Conservation (phyloP, 2,329 filamentous ascomycete species). For the Dactylellina sp. region DNA sequence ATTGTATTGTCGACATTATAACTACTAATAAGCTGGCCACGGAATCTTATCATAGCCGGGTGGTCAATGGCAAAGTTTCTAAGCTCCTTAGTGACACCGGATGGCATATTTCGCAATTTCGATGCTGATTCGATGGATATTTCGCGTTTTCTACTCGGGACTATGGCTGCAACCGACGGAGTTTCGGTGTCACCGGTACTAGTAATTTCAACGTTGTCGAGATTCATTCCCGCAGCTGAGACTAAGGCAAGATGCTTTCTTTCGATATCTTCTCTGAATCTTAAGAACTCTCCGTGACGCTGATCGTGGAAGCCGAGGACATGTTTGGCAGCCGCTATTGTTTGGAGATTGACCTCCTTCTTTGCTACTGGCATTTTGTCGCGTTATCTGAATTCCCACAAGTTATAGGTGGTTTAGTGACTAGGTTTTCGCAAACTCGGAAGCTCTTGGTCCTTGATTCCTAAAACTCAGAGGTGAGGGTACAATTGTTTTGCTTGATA, state of each 20-base stretch:
- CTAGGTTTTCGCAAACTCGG: no score
- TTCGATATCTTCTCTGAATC: constrained; percentile 34
- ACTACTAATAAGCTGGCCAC: constrained; percentile 20
- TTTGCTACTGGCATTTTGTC: neutral
- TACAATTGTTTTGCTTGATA: no score
- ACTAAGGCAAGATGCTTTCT: constrained; percentile 18
- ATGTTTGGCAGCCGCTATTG: constrained; percentile 14
- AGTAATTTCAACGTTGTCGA: no score
- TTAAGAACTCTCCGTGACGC: constrained; percentile 24
- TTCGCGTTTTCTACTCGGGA: no score
- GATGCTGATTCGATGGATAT: neutral
- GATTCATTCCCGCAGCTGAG: neutral
- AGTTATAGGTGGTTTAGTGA: no score
- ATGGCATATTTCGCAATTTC: constrained; percentile 5
- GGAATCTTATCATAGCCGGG: constrained; percentile 15
- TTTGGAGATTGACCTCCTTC: constrained; percentile 12
- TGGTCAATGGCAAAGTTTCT: constrained; percentile 19
- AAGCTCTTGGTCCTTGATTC: no score
- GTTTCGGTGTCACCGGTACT: no score
- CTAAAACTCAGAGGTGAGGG: no score
- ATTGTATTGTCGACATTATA: constrained; percentile 6
- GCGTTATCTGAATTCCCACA: no score
- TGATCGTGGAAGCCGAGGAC: constrained; percentile 31
- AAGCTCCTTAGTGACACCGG: neutral
- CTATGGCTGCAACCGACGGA: no score